Evolutionary conservation across 495 filamentous ascomycete genomes (phyloP), one percentile per base, ranked within the genome.

Genomic region (Durotheca rogersii): DNA sequence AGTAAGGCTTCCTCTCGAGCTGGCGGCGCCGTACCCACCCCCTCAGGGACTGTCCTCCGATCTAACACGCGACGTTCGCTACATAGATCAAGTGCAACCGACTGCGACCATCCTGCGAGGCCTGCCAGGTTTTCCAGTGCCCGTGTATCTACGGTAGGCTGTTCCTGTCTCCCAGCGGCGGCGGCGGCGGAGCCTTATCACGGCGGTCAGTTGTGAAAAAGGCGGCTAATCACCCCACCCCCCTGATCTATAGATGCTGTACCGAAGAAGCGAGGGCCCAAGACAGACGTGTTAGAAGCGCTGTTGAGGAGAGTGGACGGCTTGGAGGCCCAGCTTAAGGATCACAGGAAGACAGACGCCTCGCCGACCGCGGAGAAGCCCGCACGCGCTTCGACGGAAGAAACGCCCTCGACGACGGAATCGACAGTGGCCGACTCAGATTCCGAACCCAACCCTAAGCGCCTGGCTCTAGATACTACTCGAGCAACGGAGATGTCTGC

Each of bases 21-120:
- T 18, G 7, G 30, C 40, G 19, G 25, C 18, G 9, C 17, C 27
- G n/a, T 25, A 38, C 41, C 37, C 19, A 53, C 35, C 41, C 56
- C 46, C 20, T 33, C 40, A n/a, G 40, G 21, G 21, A 36, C 47
- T 1, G 25, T 23, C 10, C 43, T 25, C 33, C 25, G 15, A 53
- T 52, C 56, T 66, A 63, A 62, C 50, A 46, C 50, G 39, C 47
- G 19, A 46, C 43, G 23, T 37, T 47, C 47, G 17, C n/a, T 17
- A 36, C 19, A 31, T 56, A 89, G 88, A 92, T 92, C 74, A 94
- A 94, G 70, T 94, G 89, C 70, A 92, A 90, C 70, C 86, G 89
- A 12, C 67, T 89, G 46, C 81, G 85, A 16, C 89, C 89, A 25
- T 86, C 86, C 45, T 94, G 89, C 60, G 88, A 91, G 67, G 88